phyloP scores from a whole-genome alignment of 345 rosid species.

The Salix exigua region DNA sequence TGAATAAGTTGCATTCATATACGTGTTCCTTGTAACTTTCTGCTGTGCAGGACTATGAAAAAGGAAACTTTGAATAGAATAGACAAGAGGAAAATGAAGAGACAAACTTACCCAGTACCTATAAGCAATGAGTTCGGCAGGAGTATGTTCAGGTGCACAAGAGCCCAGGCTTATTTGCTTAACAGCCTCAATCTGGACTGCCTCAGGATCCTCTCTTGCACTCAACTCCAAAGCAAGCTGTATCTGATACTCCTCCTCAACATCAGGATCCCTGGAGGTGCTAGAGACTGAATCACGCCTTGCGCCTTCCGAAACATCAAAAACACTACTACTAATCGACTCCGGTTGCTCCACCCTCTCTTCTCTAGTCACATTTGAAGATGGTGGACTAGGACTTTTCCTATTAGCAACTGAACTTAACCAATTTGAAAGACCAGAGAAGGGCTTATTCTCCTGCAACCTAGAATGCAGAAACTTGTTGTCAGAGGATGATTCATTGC shows the following conservation, averaged over 20 bases:
- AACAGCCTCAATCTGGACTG: conserved; percentile 94
- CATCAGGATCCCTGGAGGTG: conserved; percentile 65
- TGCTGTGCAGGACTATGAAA: conserved; percentile 5
- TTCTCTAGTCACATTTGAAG: conserved; percentile 48
- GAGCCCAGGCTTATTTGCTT: conserved; percentile 89
- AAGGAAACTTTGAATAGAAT: neutral
- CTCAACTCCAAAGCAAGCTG: conserved; percentile 89
- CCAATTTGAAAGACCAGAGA: conserved; percentile 76
- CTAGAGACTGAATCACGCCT: conserved; percentile 53
- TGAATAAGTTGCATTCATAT: neutral
- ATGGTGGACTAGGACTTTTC: conserved; percentile 53
- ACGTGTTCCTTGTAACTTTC: conserved; percentile 1
- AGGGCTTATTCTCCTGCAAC: conserved; percentile 59
- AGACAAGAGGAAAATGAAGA: conserved; percentile 3
- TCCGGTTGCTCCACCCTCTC: conserved; percentile 49
- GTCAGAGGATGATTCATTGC: conserved; percentile 44
- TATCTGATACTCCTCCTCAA: conserved; percentile 88
- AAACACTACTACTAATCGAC: conserved; percentile 36
- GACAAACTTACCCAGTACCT: conserved; percentile 81
- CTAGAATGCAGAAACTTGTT: conserved; percentile 30
- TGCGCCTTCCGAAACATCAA: conserved; percentile 38
- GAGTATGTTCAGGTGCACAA: conserved; percentile 70
- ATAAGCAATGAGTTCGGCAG: conserved; percentile 86
- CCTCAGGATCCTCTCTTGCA: conserved; percentile 97
- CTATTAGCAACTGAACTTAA: conserved; percentile 65